These are phyloP conservation scores for Asterochloris erici DNA, from an alignment of 139 green algal species.

Conservation along the genomic window DNA sequence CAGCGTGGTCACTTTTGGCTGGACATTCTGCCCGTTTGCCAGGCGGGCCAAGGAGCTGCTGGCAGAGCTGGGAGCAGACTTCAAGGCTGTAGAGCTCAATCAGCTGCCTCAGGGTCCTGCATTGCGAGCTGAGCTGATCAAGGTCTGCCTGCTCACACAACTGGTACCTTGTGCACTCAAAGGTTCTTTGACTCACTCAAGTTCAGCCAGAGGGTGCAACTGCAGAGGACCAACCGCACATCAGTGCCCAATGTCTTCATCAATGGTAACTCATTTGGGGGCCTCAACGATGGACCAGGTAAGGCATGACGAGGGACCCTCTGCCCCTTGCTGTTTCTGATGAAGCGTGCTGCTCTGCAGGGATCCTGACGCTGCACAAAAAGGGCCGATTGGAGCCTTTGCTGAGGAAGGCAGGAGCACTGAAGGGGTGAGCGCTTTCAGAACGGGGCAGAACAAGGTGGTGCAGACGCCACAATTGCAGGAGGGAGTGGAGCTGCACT, in stretches of 20 bases:
- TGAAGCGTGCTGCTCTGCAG: too few relatives aligned
- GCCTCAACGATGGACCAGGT: slow-evolving; percentile 66
- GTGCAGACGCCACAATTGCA: too few relatives aligned
- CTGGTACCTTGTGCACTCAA: too few relatives aligned
- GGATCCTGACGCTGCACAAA: too few relatives aligned
- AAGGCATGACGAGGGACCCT: slow-evolving; percentile 13
- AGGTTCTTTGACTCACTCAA: too few relatives aligned
- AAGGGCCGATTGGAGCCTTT: not conserved
- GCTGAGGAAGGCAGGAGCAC: not conserved
- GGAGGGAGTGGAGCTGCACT: too few relatives aligned
- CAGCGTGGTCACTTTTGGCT: slow-evolving; percentile 28
- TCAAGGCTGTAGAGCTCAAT: slow-evolving; percentile 48
- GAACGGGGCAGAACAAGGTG: too few relatives aligned
- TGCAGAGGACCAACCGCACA: slow-evolving; percentile 44
- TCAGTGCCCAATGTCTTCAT: slow-evolving; percentile 61
- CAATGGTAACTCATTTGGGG: slow-evolving; percentile 26
- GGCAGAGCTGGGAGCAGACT: slow-evolving; percentile 39
- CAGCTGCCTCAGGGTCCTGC: slow-evolving; percentile 38
- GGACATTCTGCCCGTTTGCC: slow-evolving; percentile 45
- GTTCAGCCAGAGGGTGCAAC: too few relatives aligned
- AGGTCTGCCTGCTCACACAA: slow-evolving; percentile 5
- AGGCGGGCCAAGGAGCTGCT: slow-evolving; percentile 50
- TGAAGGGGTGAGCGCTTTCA: too few relatives aligned
- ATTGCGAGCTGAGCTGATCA: slow-evolving; percentile 44
- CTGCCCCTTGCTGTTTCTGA: too few relatives aligned